Base-by-base conservation (phyloP, 306 rosid genomes). In the Casuarina equisetifolia region DNA sequence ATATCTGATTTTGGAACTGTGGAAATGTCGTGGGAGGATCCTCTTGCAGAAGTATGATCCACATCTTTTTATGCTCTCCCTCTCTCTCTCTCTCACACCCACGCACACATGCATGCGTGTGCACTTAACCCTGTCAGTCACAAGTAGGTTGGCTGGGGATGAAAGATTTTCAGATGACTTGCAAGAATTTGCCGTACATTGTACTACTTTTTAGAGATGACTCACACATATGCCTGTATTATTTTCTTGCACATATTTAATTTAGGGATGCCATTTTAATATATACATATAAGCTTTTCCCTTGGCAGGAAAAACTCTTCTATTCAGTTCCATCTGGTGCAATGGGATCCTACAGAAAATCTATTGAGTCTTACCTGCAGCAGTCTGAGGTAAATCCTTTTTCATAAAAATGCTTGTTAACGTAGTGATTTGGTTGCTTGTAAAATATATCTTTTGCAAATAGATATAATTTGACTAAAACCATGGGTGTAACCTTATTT, bases 271-370 rank as follows among this genome's bases (percentile, higher is more conserved):
- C 78, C n/a, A 50, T 38, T 36, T 9, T 57, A 59, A 72, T 25
- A 49, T 84, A 52, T 74, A 43, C 76, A 25, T 17, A 54, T 57
- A 48, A 75, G 53, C 76, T 83, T 76, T 76, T 74, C 76, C 63
- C 78, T 81, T 92, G 83, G 81, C 91, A 96, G 98, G 97, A 93
- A 84, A 90, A 46, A 82, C 91, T 96, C 69, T 90, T 96, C 84
- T 96, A 96, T 71, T 82, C 87, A 5, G 88, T 93, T 77, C 94
- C 94, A 45, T 82, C 83, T 75, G 79, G 93, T 79, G 98, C 97
- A 78, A 85, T 86, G 94, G 96, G 88, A 83, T 77, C 84, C 76
- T 96, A 96, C 86, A 87, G 97, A 77, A 91, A 87, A 80, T 93
- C 92, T 76, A 80, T 93, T 79, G 99, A 96, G 90, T 87, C 93